Evolutionary conservation across 2,329 filamentous ascomycete species (phyloP).

Genomic region (Pseudocercospora macadamiae): DNA sequence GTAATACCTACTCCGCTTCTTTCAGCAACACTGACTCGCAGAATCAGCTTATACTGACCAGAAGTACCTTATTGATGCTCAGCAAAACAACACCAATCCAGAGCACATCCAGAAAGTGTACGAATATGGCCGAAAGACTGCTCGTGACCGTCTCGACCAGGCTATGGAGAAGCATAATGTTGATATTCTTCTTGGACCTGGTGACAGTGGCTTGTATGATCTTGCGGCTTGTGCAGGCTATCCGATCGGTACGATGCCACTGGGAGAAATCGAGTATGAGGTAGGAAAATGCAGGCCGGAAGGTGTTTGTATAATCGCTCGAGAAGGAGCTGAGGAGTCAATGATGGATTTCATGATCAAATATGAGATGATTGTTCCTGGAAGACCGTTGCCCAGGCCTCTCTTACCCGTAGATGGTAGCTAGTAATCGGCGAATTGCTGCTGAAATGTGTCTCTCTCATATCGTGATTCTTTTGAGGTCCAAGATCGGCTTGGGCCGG

Average conservation of each 20-base stretch:
- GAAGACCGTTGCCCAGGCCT: neutral
- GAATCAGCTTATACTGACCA: neutral
- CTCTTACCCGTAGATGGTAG: no score
- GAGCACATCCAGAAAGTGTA: neutral
- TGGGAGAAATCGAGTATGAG: slow-evolving; percentile 1
- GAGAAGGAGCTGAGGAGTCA: neutral
- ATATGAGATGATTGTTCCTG: neutral
- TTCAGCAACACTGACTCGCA: neutral
- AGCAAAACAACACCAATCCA: neutral
- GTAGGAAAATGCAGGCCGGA: neutral
- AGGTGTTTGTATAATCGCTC: neutral
- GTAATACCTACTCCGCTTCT: neutral
- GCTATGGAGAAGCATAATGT: neutral
- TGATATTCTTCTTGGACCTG: neutral
- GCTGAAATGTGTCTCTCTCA: no score
- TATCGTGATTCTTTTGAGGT: no score
- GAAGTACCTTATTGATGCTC: neutral
- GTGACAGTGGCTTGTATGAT: neutral
- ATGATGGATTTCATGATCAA: neutral
- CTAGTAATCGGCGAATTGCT: no score
- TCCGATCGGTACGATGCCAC: neutral
- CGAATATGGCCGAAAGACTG: neutral
- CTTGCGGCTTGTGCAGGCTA: neutral
- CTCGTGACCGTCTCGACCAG: neutral
- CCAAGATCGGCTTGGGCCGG: no score